phyloP scores from a whole-genome alignment of 148 eudicot genomes.

The Fallopia convolvulus region DNA sequence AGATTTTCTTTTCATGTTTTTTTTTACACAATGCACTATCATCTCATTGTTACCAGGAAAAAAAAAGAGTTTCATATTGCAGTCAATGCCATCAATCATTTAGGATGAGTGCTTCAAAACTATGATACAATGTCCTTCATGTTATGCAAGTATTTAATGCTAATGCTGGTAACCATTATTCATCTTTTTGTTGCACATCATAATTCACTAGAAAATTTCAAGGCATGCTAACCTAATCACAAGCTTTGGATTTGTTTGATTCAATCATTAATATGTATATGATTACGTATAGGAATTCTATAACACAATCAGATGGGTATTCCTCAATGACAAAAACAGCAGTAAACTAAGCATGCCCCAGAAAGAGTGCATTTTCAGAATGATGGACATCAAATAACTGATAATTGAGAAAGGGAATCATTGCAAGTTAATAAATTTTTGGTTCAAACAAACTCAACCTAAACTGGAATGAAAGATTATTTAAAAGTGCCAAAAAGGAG shows the following conservation, averaged over 20 bases:
- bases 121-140: neutral
- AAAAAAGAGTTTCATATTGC: neutral
- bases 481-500: neutral
- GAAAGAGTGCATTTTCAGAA: neutral
- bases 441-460: neutral
- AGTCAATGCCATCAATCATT: neutral
- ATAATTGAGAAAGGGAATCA: too few relatives aligned
- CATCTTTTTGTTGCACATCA: neutral
- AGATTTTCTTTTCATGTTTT: neutral
- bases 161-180: neutral
- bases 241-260: neutral
- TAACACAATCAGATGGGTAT: neutral
- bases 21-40: neutral
- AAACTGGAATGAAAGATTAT: neutral
- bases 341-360: neutral
- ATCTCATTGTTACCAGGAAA: neutral
- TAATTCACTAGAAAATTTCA: neutral
- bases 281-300: neutral
- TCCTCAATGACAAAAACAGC: neutral
- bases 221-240: neutral
- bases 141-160: neutral
- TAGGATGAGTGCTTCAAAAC: neutral
- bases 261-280: neutral
- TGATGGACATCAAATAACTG: neutral
- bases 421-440: neutral